phyloP scores from a whole-genome alignment of 306 rosid species.

The Cotoneaster glaucophyllus region DNA sequence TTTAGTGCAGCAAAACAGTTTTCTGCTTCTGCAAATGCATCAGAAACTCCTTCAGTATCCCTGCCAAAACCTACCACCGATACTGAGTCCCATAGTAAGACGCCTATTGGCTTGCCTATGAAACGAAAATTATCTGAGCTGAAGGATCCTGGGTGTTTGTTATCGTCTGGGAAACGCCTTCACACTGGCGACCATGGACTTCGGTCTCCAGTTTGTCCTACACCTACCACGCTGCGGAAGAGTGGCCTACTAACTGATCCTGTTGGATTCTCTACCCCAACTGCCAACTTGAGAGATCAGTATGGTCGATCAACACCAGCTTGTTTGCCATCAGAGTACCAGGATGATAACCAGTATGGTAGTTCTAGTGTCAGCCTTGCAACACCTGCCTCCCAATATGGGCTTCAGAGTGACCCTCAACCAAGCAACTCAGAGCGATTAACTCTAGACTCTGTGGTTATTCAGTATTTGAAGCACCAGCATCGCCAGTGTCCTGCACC shows the following conservation, averaged over 20 bases:
- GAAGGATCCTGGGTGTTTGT: constrained; percentile 50
- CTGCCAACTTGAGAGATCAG: constrained; percentile 42
- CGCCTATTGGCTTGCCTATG: constrained; percentile 58
- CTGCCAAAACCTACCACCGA: constrained; percentile 39
- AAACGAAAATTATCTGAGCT: constrained; percentile 69
- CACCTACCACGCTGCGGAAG: constrained; percentile 50
- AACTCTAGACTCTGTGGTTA: constrained; percentile 78
- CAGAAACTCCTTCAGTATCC: constrained; percentile 43
- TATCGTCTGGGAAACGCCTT: constrained; percentile 62
- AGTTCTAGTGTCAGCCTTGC: constrained; percentile 36
- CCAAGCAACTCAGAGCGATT: constrained; percentile 68
- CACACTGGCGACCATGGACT: constrained; percentile 66
- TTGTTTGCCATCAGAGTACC: constrained; percentile 35
- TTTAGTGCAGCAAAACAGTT: constrained; percentile 41
- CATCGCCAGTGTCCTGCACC: constrained; percentile 99
- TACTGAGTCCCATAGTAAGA: constrained; percentile 61
- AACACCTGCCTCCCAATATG: constrained; percentile 55
- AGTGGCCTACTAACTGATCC: constrained; percentile 43
- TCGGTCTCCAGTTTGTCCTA: constrained; percentile 65
- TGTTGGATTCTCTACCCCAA: constrained; percentile 55
- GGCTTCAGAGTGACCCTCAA: constrained; percentile 49
- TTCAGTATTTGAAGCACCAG: constrained; percentile 95
- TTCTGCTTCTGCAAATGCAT: constrained; percentile 29
- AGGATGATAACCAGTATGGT: constrained; percentile 57
- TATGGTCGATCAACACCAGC: constrained; percentile 34